These are phyloP conservation scores for Colletotrichum phormii DNA, from an alignment of 2,329 filamentous ascomycete genomes.

Conservation along the genomic window DNA sequence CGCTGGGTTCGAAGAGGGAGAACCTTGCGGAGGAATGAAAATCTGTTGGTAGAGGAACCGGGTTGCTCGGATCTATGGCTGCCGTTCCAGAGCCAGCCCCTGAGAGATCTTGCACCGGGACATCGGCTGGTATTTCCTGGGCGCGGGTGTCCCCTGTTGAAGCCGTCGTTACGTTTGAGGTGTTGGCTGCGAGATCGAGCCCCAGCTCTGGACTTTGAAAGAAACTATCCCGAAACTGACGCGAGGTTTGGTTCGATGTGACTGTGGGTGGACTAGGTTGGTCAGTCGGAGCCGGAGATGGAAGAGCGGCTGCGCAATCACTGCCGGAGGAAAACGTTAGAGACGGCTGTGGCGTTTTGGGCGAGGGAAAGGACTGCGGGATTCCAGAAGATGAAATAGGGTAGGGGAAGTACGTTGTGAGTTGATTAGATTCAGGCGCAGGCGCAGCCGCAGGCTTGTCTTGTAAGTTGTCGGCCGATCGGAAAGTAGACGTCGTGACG, in stretches of 20 bases:
- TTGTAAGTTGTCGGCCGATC: neutral
- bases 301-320: slow-evolving; percentile 55
- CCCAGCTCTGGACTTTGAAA: neutral
- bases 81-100: neutral
- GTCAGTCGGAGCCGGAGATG: slow-evolving; percentile 73
- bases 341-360: neutral
- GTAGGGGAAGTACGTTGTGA: slow-evolving; percentile 12
- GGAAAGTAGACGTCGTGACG: neutral
- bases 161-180: neutral
- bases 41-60: neutral
- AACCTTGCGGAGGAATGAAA: neutral
- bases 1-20: neutral
- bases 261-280: slow-evolving; percentile 62
- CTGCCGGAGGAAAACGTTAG: slow-evolving; percentile 13
- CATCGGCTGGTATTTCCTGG: neutral
- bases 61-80: neutral
- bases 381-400: neutral
- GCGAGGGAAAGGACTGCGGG: neutral
- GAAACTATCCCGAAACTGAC: slow-evolving; percentile 50
- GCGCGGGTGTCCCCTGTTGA: neutral
- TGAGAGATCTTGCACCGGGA: neutral
- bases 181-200: neutral
- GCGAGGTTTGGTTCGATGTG: slow-evolving; percentile 37
- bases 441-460: neutral
- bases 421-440: slow-evolving; percentile 4